Conservation (phyloP, 1,139 yeast species). For the Magnusiomyces clavatus region DNA sequence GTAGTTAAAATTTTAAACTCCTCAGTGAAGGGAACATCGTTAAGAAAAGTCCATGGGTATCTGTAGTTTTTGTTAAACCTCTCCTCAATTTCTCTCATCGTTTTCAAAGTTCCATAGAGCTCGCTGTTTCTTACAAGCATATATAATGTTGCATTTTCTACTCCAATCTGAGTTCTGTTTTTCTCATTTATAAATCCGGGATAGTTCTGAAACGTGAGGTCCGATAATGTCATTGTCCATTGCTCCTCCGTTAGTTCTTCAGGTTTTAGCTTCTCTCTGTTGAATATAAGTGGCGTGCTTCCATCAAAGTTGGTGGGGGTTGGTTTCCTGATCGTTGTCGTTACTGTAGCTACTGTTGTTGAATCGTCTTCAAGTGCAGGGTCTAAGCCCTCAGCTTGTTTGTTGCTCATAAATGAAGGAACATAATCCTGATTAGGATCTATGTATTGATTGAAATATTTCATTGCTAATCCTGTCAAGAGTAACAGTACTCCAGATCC, state of each 20-base stretch:
- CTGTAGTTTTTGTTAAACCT: slow-evolving; percentile 60
- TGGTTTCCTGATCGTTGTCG: background rate
- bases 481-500: too few relatives aligned
- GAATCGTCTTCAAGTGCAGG: too few relatives aligned
- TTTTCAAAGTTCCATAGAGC: slow-evolving; percentile 50
- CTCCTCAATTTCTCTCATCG: slow-evolving; percentile 60
- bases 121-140: slow-evolving; percentile 70
- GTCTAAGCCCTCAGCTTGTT: too few relatives aligned
- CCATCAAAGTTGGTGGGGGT: background rate
- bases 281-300: background rate
- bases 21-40: slow-evolving; percentile 59
- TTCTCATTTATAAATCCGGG: slow-evolving; percentile 10
- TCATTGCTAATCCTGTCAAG: too few relatives aligned
- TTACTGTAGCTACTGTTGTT: too few relatives aligned
- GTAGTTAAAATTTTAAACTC: slow-evolving; percentile 52
- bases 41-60: slow-evolving; percentile 76
- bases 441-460: too few relatives aligned
- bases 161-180: slow-evolving; percentile 36
- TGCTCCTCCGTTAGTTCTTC: background rate
- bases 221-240: slow-evolving; percentile 17
- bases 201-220: too few relatives aligned
- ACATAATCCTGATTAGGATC: too few relatives aligned
- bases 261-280: background rate
- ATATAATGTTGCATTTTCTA: slow-evolving; percentile 56
- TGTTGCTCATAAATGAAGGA: too few relatives aligned